Base-by-base conservation (phyloP, 768 basidiomycete species). In the Russula ochroleuca region DNA sequence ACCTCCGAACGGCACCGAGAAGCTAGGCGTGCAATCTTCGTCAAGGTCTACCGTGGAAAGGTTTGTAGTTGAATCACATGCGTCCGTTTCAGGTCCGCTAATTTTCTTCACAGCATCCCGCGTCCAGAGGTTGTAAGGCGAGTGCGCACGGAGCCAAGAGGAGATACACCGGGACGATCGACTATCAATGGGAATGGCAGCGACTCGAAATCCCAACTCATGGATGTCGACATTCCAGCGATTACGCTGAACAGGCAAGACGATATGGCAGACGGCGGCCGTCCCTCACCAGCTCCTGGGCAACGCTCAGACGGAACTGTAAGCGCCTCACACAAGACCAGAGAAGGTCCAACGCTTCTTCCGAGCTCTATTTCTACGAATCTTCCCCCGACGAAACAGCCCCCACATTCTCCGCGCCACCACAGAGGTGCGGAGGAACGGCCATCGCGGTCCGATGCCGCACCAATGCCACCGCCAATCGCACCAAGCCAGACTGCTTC, bases 51-150 rank as follows among this genome's bases (percentile, higher is more conserved):
- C 85, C 0, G 81, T 89, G 70, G 87, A 88, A 63, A 87, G 85
- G 87, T 88, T 75, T 63, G 73, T 41, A 62, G 11, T 33, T 55
- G 13, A 54, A 41, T 23, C 37, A 50, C 0, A 19, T 17, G 37
- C 35, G 33, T 61, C 9, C 23, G n/a, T 52, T 10, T 45, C 53
- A 38, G 28, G 59, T 65, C 33, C 51, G 61, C 70, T 66, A 40
- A 61, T 47, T 50, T 15, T 60, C 14, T 60, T 63, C 49, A 25
- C 66, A 91, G 89, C 70, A 81, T 91, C 51, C 89, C 88, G 25
- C 78, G 88, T 52, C 89, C 89, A n/a, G 88, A 90, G 71, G 87
- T 89, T 38, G 86, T 91, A 62, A 88, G 84, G 73, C 79, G 89
- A 23, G 75, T 83, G 23, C 70, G 77, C 41, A 70, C 70, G 21